A percentile compares a stretch with the other conserved stretches of the same genome.
These are phyloP conservation scores for Usnea hakonensis DNA, from an alignment of 495 filamentous ascomycete genomes.

Conservation along the genomic window DNA sequence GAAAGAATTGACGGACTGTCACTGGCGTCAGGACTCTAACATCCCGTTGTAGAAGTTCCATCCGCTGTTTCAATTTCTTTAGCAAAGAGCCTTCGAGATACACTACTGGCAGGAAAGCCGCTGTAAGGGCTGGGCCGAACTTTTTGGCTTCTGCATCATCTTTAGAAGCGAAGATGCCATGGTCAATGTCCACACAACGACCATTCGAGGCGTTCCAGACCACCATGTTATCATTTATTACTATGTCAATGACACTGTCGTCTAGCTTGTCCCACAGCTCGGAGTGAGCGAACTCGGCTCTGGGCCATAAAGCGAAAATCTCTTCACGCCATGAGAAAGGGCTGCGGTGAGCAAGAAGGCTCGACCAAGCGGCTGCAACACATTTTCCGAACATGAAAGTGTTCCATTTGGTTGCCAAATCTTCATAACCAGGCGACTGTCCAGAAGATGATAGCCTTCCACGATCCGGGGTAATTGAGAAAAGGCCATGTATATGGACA, in stretches of 20 bases:
- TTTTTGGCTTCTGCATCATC: background rate
- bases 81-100: background rate
- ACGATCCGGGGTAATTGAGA: constrained; percentile 35
- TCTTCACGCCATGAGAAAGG: background rate
- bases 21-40: background rate
- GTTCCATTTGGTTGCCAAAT: constrained; percentile 32
- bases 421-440: constrained; percentile 24
- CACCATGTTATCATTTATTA: background rate
- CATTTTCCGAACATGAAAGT: constrained; percentile 29
- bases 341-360: constrained; percentile 5
- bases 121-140: constrained; percentile 9
- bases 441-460: constrained; percentile 27
- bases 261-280: constrained; percentile 15
- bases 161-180: constrained; percentile 9
- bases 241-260: constrained; percentile 7
- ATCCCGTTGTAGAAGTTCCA: background rate
- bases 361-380: constrained; percentile 30
- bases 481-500: constrained; percentile 38
- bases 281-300: constrained; percentile 5
- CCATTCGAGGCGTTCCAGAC: constrained; percentile 17
- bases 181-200: constrained; percentile 5
- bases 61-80: background rate
- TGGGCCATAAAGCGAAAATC: constrained; percentile 15
- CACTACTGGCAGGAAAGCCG: constrained; percentile 6
- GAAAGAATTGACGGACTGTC: constrained; percentile 4